Evolutionary conservation across 2,329 filamentous ascomycete genomes (phyloP).

Genomic region (Leptographium radiaticola): DNA sequence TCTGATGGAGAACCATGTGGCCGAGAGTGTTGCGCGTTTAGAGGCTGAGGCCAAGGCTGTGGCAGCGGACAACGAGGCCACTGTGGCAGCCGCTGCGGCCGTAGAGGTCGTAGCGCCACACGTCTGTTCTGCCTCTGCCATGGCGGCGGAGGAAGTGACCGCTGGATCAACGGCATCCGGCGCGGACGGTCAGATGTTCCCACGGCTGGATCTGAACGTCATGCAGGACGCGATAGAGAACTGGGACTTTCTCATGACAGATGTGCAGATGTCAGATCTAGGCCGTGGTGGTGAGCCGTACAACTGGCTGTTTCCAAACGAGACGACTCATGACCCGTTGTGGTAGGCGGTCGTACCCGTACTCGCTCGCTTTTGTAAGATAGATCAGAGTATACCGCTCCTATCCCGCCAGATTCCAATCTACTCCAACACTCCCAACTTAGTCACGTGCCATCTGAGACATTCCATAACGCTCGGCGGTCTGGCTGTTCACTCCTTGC

Average conservation of each 20-base stretch:
- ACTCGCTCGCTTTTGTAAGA: not conserved
- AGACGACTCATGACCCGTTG: not conserved
- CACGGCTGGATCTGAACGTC: not conserved
- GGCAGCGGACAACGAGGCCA: not conserved
- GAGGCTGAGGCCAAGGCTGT: not conserved
- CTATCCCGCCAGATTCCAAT: not conserved
- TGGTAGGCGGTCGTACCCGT: not conserved
- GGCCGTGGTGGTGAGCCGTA: not conserved
- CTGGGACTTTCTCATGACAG: not conserved
- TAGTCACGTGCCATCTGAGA: not conserved
- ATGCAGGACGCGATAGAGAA: not conserved
- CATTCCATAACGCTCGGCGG: not conserved
- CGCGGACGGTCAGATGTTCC: not conserved
- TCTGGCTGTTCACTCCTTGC: not conserved
- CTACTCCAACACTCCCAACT: too few relatives aligned
- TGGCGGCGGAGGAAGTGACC: not conserved
- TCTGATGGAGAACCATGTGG: conserved; percentile 13
- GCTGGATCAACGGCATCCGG: too few relatives aligned
- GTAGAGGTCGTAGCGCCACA: not conserved
- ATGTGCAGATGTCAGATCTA: not conserved
- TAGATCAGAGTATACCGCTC: too few relatives aligned
- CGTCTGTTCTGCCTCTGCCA: not conserved
- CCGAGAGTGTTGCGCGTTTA: not conserved
- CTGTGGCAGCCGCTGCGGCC: not conserved
- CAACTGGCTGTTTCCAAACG: not conserved